Base-by-base conservation (phyloP, 2,329 filamentous ascomycete species). In the Fusarium paranaense region DNA sequence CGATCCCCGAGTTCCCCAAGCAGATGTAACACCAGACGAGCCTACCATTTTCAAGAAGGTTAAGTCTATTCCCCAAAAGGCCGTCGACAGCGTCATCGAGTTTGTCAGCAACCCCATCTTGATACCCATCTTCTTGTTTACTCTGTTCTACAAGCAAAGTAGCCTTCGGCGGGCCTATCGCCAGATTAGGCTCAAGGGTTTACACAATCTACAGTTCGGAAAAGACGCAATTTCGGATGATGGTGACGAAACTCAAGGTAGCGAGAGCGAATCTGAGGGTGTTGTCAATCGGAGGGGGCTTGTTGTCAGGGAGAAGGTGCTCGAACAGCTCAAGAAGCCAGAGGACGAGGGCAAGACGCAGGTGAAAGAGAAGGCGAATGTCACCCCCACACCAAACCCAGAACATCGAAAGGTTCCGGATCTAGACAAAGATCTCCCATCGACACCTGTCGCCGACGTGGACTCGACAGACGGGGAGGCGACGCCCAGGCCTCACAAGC, bases 101-200 rank as follows among this genome's bases (percentile, higher is more conserved):
- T 86, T 91, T 14, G 78, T 91, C 50, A 87, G 84, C 63, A 91
- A 91, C 68, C 89, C 89, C 0, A 83, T 87, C 11, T 80, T 88
- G 10, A 83, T 89, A 8, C 77, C 88, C 4, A 74, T 89, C 18
- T 80, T 88, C 27, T 73, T 86, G n/a, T 73, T 83, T 9, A 78
- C 82, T 13, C 69, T 87, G 6, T 73, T 88, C 7, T 85, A 85
- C 60, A 83, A 86, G 33, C 82, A 86, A 67, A 86, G 87, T 68
- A 86, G 87, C 52, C 79, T 86, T 10, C 80, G 86, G 7, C 81
- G 83, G 42, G 82, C 82, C 37, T 83, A 84, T 50, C 81, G 82
- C 56, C 80, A 82, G 5, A 76, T 81, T 42, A 78, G 81, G 20
- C 77, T 65, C 13, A 77, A 77, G 16, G 80, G 80, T 2, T 78